Evolutionary conservation across 164 flowering plant species (phyloP).

Genomic region (Nymphaea colorata): DNA sequence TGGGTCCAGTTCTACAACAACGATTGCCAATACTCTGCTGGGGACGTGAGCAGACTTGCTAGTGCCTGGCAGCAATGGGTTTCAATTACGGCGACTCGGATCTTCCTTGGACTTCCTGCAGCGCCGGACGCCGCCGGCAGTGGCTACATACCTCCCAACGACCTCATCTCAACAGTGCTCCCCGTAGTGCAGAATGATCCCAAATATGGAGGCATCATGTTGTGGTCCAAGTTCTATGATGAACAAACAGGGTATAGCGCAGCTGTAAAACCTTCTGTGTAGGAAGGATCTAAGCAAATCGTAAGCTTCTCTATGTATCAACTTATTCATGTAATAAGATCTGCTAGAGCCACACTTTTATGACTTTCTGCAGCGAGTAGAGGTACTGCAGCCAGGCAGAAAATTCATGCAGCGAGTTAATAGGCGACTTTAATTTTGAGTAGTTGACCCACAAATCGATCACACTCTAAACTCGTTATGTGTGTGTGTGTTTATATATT

Average conservation of each 20-base stretch:
- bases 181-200: not conserved
- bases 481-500: too few species aligned
- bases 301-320: too few species aligned
- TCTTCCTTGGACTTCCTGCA: constrained; percentile 6
- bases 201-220: constrained; percentile 7
- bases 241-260: constrained; percentile 4
- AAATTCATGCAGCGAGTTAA: too few species aligned
- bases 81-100: not conserved
- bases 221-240: constrained; percentile 6
- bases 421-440: too few species aligned
- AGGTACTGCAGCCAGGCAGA: too few species aligned
- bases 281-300: too few species aligned
- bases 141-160: constrained; percentile 4
- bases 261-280: constrained; percentile 1
- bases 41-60: not conserved
- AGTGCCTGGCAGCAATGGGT: constrained; percentile 6
- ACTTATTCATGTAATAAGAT: too few species aligned
- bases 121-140: constrained; percentile 5
- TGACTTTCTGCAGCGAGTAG: too few species aligned
- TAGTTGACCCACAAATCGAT: too few species aligned
- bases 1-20: constrained; percentile 10
- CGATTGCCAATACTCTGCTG: constrained; percentile 5
- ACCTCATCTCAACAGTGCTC: constrained; percentile 1
- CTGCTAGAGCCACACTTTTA: too few species aligned
- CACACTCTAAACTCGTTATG: too few species aligned